These are phyloP conservation scores for Poronia punctata DNA, from an alignment of 495 filamentous ascomycete genomes.

Conservation along the genomic window DNA sequence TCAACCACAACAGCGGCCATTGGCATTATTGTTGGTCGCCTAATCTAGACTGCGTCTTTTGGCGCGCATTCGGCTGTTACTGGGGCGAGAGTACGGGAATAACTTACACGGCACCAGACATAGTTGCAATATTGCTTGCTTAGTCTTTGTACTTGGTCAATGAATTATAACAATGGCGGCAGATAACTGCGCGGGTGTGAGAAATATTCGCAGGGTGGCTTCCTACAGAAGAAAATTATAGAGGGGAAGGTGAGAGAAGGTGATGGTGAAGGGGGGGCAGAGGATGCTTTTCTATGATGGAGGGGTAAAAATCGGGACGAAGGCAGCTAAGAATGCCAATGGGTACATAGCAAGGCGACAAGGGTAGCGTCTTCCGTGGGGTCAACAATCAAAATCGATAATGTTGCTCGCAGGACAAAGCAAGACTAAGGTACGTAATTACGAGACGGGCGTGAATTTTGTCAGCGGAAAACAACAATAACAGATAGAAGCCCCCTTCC, in stretches of 20 bases:
- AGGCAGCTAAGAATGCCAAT: slow-evolving; percentile 11
- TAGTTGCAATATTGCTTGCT: slow-evolving; percentile 23
- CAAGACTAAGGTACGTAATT: too few species aligned
- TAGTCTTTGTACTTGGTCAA: slow-evolving; percentile 18
- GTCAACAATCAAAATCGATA: too few species aligned
- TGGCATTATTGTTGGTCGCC: background rate
- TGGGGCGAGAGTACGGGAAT: slow-evolving; percentile 14
- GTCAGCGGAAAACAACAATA: too few species aligned
- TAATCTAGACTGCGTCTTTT: background rate
- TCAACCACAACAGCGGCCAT: background rate
- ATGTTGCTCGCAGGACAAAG: too few species aligned
- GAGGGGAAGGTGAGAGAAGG: slow-evolving; percentile 12
- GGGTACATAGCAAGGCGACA: slow-evolving; percentile 9
- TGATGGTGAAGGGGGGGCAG: slow-evolving; percentile 21
- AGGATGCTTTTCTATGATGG: slow-evolving; percentile 17
- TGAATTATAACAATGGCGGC: slow-evolving; percentile 10
- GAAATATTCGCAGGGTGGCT: background rate
- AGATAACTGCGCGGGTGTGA: slow-evolving; percentile 1
- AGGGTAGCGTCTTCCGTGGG: slow-evolving; percentile 10
- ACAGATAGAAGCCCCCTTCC: too few species aligned
- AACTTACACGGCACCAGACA: slow-evolving; percentile 52
- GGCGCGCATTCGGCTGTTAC: background rate
- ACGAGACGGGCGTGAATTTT: too few species aligned
- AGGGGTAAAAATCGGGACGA: slow-evolving; percentile 15
- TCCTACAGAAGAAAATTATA: slow-evolving; percentile 15